A percentile compares a stretch with the other conserved stretches of the same genome.
Conservation (phyloP, 345 rosid genomes). For the Arabis alpina region DNA sequence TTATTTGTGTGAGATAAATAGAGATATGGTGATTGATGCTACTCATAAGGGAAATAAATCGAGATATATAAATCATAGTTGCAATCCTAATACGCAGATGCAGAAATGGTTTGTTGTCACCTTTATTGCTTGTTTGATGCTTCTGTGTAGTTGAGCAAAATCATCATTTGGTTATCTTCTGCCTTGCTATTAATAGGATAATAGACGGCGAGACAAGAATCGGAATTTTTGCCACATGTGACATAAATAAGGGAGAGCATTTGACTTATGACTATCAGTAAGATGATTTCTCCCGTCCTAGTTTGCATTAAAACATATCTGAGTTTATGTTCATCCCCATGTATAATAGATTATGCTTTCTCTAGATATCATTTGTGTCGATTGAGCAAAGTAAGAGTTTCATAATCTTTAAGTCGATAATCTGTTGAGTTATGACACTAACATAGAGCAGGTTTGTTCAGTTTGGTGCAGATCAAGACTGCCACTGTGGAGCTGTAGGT, state of each 20-base stretch:
- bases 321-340: not conserved
- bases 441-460: constrained; percentile 96
- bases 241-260: constrained; percentile 87
- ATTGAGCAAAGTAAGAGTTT: not conserved
- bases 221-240: constrained; percentile 89
- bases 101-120: constrained; percentile 79
- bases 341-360: constrained; percentile 10
- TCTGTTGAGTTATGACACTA: constrained; percentile 46
- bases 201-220: constrained; percentile 98
- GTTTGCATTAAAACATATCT: constrained; percentile 15
- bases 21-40: constrained; percentile 99
- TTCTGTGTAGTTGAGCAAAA: constrained; percentile 7
- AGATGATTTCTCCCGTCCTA: constrained; percentile 42
- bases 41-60: constrained; percentile 97
- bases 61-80: constrained; percentile 96
- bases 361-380: not conserved
- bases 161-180: not conserved
- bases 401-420: not conserved
- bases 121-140: constrained; percentile 16
- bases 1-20: constrained; percentile 92
- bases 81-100: constrained; percentile 97
- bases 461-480: constrained; percentile 99
- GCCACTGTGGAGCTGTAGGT: constrained; percentile 86
- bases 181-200: constrained; percentile 64
- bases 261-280: constrained; percentile 99